Base-by-base conservation (phyloP, 148 eudicot species). In the Rhododendron griersonianum region DNA sequence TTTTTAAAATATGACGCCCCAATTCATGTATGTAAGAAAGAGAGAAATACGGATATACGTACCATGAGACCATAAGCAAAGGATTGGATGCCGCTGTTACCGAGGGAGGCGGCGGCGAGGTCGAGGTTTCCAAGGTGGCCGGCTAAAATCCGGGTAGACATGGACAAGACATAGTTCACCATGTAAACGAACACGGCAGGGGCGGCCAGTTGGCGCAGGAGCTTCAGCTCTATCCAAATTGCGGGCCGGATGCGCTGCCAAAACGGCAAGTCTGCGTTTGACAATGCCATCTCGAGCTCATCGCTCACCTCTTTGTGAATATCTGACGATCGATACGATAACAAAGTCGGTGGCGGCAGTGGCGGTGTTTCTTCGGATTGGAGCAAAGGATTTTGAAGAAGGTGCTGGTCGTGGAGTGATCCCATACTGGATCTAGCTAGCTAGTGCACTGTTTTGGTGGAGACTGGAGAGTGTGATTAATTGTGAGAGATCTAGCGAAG, bases 111-210 rank as follows among this genome's bases (percentile, higher is more conserved):
- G 5, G 23, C 23, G n/a, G 63, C 23, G 9, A 57, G 63, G 23
- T 57, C 23, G 9, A 5, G 21, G 63, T 19, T 57, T 18, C 63
- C 23, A 6, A 57, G 63, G 7, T 57, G 63, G 63, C 63, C 63
- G 2, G 2, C 19, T 23, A 57, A 57, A 57, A 57, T 57, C 63
- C 7, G 23, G 63, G 84, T 82, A 51, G 41, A 67, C 59, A 48
- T 63, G 6, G 84, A 61, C 84, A 82, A 63, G 19, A 67, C 84
- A 61, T 57, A 61, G 74, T 71, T 82, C 2, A 82, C 74, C 75
- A 82, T 7, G 55, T 82, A 82, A 30, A 82, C 84, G n/a, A 28
- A 69, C 2, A 61, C n/a, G n/a, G 84, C 84, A 23, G 84, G 84
- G 18, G 74, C 84, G 41, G 84, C 74, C n/a, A 82, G 37, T 15